These are phyloP conservation scores for Hyaloscypha variabilis DNA, from an alignment of 495 filamentous ascomycete species.

Conservation along the genomic window DNA sequence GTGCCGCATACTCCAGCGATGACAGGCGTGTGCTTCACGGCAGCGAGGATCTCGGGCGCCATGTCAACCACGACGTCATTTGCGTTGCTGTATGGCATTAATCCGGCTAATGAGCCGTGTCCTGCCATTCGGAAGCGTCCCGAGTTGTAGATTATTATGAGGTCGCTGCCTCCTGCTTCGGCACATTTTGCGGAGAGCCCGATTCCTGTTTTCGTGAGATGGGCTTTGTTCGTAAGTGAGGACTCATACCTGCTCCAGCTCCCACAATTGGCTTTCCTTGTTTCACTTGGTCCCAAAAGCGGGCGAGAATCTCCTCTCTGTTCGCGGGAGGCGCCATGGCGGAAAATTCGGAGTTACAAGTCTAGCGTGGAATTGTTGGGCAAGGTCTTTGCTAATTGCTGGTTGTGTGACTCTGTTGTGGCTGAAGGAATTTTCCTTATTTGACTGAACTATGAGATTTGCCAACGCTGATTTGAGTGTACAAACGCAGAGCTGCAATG, in stretches of 20 bases:
- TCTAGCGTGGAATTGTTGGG: too few relatives aligned
- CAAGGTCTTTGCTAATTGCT: too few relatives aligned
- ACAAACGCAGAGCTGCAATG: too few relatives aligned
- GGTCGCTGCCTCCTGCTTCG: conserved; percentile 66
- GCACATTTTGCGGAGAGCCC: conserved; percentile 72
- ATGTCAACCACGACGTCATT: conserved; percentile 71
- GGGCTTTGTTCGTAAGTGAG: not conserved
- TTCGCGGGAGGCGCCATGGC: conserved; percentile 44
- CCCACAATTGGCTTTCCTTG: conserved; percentile 62
- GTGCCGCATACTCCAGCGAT: conserved; percentile 70
- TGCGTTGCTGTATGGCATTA: conserved; percentile 75
- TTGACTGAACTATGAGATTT: too few relatives aligned
- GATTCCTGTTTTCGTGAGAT: conserved; percentile 37
- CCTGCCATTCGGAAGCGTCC: conserved; percentile 77
- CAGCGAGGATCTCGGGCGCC: conserved; percentile 62
- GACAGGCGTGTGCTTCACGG: conserved; percentile 62
- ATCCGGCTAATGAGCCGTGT: conserved; percentile 66
- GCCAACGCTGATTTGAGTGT: too few relatives aligned
- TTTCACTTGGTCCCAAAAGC: conserved; percentile 53
- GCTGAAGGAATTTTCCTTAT: too few relatives aligned
- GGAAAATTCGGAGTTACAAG: too few relatives aligned
- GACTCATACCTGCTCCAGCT: conserved; percentile 58
- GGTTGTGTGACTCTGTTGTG: too few relatives aligned
- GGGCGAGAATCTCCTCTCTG: conserved; percentile 55
- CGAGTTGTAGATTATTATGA: conserved; percentile 74